Evolutionary conservation across 768 basidiomycete genomes (phyloP), one percentile per base, ranked within the genome.

Genomic region (Dentipellis sp.): DNA sequence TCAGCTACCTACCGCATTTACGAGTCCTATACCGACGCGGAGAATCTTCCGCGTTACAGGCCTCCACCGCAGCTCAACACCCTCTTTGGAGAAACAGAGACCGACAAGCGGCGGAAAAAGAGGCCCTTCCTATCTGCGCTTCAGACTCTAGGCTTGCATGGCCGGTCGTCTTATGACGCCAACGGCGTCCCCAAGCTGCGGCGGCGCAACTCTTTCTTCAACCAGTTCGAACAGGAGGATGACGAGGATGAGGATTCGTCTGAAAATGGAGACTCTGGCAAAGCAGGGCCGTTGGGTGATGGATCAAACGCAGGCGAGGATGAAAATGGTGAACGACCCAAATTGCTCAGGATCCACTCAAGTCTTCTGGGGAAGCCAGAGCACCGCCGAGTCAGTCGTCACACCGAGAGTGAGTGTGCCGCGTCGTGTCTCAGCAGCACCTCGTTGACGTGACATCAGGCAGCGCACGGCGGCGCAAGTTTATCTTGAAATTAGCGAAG

Each of bases 401-500:
- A 45, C 14, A 45, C n/a, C n/a, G 42, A 45, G n/a, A 45, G 42
- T 45, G 42, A 45, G 42, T 19, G 10, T 45, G 4, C 7, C 14
- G 19, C 7, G 4, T 45, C 9, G n/a, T 1, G 3, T 17, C 16
- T 45, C 42, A 14, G n/a, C n/a, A 8, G 6, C 42, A n/a, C 12
- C 9, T 45, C 6, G 10, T 45, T 5, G 1, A n/a, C 7, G 16
- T 9, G n/a, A 45, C n/a, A 9, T 7, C n/a, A 61, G 60, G 50
- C 34, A 34, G 48, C 36, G 52, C 39, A 37, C 39, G 50, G 6
- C 67, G 77, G 29, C 76, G 76, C 58, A 82, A 85, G 54, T 97
- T 97, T 72, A 77, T 97, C 51, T 73, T 94, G 63, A 86, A 85
- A 66, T 79, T 97, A 22, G 90, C 91, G 2, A 88, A 91, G 66